Base-by-base conservation (phyloP, 2,329 filamentous ascomycete species). In the Calonectria honghensis region DNA sequence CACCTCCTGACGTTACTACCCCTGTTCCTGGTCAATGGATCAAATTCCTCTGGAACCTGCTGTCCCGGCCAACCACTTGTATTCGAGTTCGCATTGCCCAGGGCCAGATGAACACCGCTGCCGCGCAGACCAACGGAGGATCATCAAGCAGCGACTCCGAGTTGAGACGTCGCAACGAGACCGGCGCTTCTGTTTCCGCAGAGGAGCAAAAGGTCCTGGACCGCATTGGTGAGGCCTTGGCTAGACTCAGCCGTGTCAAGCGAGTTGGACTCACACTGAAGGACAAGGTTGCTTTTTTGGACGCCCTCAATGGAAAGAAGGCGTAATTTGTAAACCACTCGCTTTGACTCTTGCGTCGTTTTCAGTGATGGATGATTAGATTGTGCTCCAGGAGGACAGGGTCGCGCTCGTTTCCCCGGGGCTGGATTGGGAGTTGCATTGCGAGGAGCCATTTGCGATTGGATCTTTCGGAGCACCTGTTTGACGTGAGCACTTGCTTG, bases 11-110 rank as follows among this genome's bases (percentile, higher is more conserved):
- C 83, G 93, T 98, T 73, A 98, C 96, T 0, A 98, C 97, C 0
- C 96, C 97, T 0, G 88, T 99, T 0, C 96, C 97, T 0, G 92
- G 93, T 16, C 89, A 90, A 35, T 96, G 94, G 84, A 67, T 90
- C 7, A 86, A 87, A 2, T 98, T 98, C 83, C 82, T 98, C 11
- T 99, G 96, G 96, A 94, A 93, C 68, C 88, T 98, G 11, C 91
- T 98, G 41, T 95, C 94, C 54, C 92, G 93, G 63, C 94, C 96
- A 1, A 97, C 95, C 1, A 97, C 98, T 78, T 96, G 93, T 80
- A 96, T 99, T 80, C 92, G 96, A 31, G 96, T 98, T 16, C 92
- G 97, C 65, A 96, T 99, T 70, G 97, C 96, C 0, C 94, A 96
- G 81, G 91, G 91, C 1, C 90, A 96, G 64, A 85, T 86, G 77